Base-by-base conservation (phyloP, 495 filamentous ascomycete genomes). In the Penicillium bialowiezense region DNA sequence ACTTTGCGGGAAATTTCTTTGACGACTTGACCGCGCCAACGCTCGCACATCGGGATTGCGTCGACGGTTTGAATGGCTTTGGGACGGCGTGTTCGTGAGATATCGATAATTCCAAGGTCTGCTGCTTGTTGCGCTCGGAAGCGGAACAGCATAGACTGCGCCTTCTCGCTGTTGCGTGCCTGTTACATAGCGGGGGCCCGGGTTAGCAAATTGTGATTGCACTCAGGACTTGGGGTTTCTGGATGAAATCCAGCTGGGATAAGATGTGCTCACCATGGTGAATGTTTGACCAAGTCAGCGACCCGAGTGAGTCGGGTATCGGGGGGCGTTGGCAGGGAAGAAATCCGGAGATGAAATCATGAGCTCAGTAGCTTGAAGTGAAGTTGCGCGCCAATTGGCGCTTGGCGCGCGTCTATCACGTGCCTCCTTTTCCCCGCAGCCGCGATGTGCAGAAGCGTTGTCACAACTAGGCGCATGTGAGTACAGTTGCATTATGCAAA, bases 141-240 rank as follows among this genome's bases (percentile, higher is more conserved):
- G 77, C 93, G 93, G 76, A 96, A 98, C 70, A 98, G 95, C 93
- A 98, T 98, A 18, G 92, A 97, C 71, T 98, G 93, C 50, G 93
- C 93, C 74, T 97, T 97, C 80, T 97, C 92, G 23, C 87, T 90
- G 69, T 98, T 98, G 51, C 84, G 84, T 45, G 84, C 84, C 84
- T 86, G 9, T 53, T 53, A 32, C 49, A 56, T 56, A 67, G 53
- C 32, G 52, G 48, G 51, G 46, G 44, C 20, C 39, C 35, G 4
- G 20, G 38, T 64, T 58, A 62, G 58, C 54, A 48, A 50, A 35
- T 36, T 61, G 58, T 51, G 55, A 43, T 37, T 33, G 19, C 19
- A 31, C 12, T 50, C 14, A 24, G 4, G 21, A 14, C 29, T 45
- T 2, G 40, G 3, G 14, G 21, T 45, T 23, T 41, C 32, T 44